Percentiles rank a stretch among this genome's conserved stretches.
phyloP scores from a whole-genome alignment of 208 protist species.

The Trypanosoma mega region DNA sequence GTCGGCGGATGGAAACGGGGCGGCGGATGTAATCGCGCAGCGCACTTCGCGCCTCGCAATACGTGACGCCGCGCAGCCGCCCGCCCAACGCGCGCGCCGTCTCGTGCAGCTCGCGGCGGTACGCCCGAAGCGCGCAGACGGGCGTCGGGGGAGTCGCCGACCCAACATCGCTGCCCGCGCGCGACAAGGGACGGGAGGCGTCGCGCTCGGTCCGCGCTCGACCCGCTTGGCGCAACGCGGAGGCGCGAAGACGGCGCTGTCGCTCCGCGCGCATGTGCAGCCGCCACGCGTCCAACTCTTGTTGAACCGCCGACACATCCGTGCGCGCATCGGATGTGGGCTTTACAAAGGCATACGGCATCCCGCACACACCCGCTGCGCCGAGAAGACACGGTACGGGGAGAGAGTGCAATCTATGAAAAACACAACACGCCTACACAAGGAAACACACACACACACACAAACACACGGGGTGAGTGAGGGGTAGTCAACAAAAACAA shows the following conservation, averaged over 20 bases:
- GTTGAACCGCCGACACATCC: conserved; percentile 27
- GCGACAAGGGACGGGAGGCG: neutral
- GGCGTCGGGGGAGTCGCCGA: neutral
- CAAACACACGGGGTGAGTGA: no score
- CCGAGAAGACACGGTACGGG: no score
- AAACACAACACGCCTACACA: no score
- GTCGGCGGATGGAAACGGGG: neutral
- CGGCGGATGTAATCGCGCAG: conserved; percentile 31
- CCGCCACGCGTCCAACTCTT: conserved; percentile 28
- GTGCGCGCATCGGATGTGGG: neutral
- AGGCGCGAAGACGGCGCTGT: conserved; percentile 19
- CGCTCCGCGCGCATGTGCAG: conserved; percentile 39
- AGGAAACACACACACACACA: no score
- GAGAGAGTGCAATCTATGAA: no score
- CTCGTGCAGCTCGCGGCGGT: conserved; percentile 32
- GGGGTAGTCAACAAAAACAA: no score
- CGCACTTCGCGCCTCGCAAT: conserved; percentile 30
- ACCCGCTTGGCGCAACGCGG: neutral
- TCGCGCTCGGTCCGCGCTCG: conserved; percentile 5
- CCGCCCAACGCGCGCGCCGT: neutral
- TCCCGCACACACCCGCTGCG: conserved; percentile 5
- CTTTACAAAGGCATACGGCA: conserved; percentile 23
- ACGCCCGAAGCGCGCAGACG: conserved; percentile 17
- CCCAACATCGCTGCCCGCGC: no score
- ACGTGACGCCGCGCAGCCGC: conserved; percentile 24